Conservation (phyloP, 106 monocot genomes). For the Dendrobium catenatum region DNA sequence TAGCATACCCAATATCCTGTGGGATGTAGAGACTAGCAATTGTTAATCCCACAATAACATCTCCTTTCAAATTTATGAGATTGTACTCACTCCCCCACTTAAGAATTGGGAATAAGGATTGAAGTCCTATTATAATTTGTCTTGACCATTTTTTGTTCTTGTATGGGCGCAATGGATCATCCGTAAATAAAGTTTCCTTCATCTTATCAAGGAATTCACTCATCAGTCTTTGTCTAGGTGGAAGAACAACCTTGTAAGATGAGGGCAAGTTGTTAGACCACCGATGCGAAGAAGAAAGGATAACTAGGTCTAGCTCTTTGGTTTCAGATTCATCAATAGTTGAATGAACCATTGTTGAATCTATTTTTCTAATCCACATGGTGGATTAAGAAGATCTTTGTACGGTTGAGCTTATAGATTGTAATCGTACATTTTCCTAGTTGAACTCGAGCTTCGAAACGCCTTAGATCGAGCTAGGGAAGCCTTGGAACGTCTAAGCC, state of each 20-base stretch:
- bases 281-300: conserved; percentile 10
- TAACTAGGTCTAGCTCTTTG: conserved; percentile 19
- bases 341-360: conserved; percentile 11
- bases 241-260: conserved; percentile 52
- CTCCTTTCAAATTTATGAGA: conserved; percentile 59
- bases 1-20: conserved; percentile 32
- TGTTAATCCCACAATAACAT: conserved; percentile 81
- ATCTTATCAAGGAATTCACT: conserved; percentile 37
- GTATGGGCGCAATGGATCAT: conserved; percentile 78
- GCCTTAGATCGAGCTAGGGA: too few species aligned
- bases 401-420: too few species aligned
- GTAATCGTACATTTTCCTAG: too few species aligned
- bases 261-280: background rate
- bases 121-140: conserved; percentile 57
- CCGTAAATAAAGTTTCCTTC: conserved; percentile 79
- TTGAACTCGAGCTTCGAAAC: too few species aligned
- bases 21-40: conserved; percentile 96
- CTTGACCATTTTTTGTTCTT: conserved; percentile 53
- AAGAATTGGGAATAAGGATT: conserved; percentile 66
- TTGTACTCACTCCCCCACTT: conserved; percentile 70
- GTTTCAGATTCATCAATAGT: background rate
- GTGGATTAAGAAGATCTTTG: too few species aligned
- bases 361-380: background rate
- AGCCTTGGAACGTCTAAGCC: too few species aligned
- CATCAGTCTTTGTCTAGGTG: conserved; percentile 38